Evolutionary conservation across 1,284 basidiomycete species (phyloP).

Genomic region (Papiliotrema nemorosa): DNA sequence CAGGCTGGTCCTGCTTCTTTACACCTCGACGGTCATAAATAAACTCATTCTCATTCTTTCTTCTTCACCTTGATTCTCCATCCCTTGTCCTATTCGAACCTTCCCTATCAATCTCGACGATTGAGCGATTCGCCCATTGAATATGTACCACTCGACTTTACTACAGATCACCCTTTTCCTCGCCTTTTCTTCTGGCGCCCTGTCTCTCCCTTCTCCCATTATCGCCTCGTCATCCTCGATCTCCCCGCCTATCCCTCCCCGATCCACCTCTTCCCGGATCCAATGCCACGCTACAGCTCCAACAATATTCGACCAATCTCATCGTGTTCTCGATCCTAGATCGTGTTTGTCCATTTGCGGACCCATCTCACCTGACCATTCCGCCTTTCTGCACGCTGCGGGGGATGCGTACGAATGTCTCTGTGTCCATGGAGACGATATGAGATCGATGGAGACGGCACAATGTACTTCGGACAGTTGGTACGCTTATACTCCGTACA

Average conservation of each 20-base stretch:
- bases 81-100: background rate
- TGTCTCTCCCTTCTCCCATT: background rate
- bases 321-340: background rate
- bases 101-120: background rate
- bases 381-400: background rate
- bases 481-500: background rate
- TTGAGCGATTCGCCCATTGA: no score
- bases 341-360: background rate
- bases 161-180: no score
- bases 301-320: no score
- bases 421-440: background rate
- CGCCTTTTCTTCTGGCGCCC: no score
- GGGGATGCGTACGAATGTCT: background rate
- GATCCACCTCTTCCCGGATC: background rate
- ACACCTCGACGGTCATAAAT: background rate
- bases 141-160: no score
- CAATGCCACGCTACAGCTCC: background rate
- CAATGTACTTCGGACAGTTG: background rate
- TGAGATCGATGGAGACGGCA: background rate
- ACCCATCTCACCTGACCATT: background rate
- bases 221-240: background rate
- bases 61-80: background rate
- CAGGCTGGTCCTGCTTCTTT: background rate
- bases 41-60: background rate
- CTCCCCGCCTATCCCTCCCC: background rate